Evolutionary conservation across 768 basidiomycete species (phyloP).

Genomic region (Naganishia antarctica): DNA sequence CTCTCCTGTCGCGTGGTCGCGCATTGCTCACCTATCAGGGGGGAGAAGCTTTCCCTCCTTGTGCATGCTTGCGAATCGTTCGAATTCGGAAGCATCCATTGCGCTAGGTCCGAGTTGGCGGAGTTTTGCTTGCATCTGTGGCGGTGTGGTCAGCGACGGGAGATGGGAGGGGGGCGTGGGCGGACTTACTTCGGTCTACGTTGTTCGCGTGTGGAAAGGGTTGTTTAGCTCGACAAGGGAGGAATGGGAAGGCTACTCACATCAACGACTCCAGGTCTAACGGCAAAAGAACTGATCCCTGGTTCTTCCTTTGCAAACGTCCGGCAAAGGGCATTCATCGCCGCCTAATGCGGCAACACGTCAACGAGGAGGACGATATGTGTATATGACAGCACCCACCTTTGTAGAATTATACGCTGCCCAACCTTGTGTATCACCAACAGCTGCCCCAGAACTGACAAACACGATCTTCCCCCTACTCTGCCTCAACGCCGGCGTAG

Average conservation of each 20-base stretch:
- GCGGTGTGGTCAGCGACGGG: neutral
- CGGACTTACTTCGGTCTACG: neutral
- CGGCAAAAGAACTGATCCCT: constrained; percentile 64
- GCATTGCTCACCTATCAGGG: constrained; percentile 27
- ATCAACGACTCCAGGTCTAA: constrained; percentile 84
- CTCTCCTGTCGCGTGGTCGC: neutral
- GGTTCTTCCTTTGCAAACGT: constrained; percentile 81
- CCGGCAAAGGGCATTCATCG: constrained; percentile 80
- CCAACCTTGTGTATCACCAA: constrained; percentile 65
- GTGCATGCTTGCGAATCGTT: constrained; percentile 27
- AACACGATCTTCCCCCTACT: constrained; percentile 60
- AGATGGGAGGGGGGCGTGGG: constrained; percentile 9
- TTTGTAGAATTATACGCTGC: constrained; percentile 50
- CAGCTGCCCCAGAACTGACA: constrained; percentile 78
- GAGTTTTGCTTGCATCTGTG: constrained; percentile 31
- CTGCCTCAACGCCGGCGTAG: constrained; percentile 65
- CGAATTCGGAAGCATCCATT: constrained; percentile 28
- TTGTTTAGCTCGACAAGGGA: too few relatives aligned
- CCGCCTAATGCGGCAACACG: constrained; percentile 59
- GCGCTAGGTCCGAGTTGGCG: constrained; percentile 14
- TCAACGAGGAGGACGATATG: neutral
- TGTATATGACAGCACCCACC: neutral
- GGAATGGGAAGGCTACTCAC: too few relatives aligned
- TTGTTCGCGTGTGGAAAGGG: too few relatives aligned
- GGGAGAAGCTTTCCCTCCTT: constrained; percentile 26